Base-by-base conservation (phyloP, 495 filamentous ascomycete species). In the Neurospora sp. region DNA sequence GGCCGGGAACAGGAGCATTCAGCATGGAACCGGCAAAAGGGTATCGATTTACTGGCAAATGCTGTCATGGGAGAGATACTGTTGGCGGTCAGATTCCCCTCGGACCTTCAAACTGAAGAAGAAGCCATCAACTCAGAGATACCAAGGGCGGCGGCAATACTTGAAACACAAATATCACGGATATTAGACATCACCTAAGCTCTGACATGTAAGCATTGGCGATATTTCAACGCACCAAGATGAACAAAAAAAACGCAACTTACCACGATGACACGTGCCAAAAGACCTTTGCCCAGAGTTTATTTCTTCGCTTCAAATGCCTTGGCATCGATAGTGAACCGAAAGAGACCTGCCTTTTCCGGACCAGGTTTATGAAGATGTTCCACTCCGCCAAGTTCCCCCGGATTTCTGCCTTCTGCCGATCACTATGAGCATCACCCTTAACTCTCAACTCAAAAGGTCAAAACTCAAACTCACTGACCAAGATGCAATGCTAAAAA, bases 1-100 rank as follows among this genome's bases (percentile, higher is more conserved):
- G 14, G n/a, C 53, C 16, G 14, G n/a, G 68, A 10, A 73, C 22
- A 16, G 68, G 44, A 72, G 76, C 76, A 81, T 81, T 81, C 79
- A 81, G 79, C 78, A 79, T 79, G 75, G 72, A 75, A 48, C 41
- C 41, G 37, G 59, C 59, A 40, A 68, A 12, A 12, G 71, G 53
- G 20, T 39, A 71, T 27, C 27, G 27, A 27, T 65, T 27, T 3
- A 45, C 48, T 37, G 35, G 70, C 72, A 68, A 65, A 27, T 39
- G 39, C 40, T 70, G 7, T 10, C 1, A 42, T 35, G n/a, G 39
- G 14, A 12, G 14, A 27, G 31, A 42, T 35, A 73, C 70, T 71
- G 72, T 61, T 68, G 16, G 40, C 31, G 71, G 73, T 76, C 73
- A 72, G 73, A 73, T 73, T 76, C 53, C 42, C 73, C 44, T 75